phyloP scores from a whole-genome alignment of 352 stramenopile genomes.

The Pythium pyrilobum region DNA sequence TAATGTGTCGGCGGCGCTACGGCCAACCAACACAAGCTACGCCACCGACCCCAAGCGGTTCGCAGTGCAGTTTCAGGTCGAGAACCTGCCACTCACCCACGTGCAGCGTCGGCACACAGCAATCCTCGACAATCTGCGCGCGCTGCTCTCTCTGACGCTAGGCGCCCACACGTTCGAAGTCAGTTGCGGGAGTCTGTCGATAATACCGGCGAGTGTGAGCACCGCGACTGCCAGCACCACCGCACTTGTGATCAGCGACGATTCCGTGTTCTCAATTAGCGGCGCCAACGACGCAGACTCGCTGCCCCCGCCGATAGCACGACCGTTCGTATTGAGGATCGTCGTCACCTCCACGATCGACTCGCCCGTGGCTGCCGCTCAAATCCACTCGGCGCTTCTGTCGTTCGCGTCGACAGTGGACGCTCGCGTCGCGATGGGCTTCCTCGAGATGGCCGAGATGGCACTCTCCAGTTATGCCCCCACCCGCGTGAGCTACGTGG shows the following conservation, averaged over 20 bases:
- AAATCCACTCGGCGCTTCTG: neutral
- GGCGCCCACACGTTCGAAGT: neutral
- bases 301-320: neutral
- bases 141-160: neutral
- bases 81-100: neutral
- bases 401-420: neutral
- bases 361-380: neutral
- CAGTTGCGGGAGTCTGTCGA: neutral
- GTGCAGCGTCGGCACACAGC: constrained; percentile 2
- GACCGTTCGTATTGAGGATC: neutral
- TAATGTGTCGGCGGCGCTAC: neutral
- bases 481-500: neutral
- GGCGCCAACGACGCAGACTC: neutral
- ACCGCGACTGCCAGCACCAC: neutral
- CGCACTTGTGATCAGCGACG: too few species aligned
- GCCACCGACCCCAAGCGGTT: neutral
- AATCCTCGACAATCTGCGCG: constrained; percentile 2
- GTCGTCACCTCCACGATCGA: neutral
- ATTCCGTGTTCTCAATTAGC: too few species aligned
- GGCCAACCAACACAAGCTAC: neutral
- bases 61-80: neutral
- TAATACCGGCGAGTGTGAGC: neutral
- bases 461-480: neutral
- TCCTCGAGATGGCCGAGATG: constrained; percentile 3
- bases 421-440: neutral